Evolutionary conservation across 176 grass and related monocot genomes (phyloP).

Genomic region (Chloris gayana): DNA sequence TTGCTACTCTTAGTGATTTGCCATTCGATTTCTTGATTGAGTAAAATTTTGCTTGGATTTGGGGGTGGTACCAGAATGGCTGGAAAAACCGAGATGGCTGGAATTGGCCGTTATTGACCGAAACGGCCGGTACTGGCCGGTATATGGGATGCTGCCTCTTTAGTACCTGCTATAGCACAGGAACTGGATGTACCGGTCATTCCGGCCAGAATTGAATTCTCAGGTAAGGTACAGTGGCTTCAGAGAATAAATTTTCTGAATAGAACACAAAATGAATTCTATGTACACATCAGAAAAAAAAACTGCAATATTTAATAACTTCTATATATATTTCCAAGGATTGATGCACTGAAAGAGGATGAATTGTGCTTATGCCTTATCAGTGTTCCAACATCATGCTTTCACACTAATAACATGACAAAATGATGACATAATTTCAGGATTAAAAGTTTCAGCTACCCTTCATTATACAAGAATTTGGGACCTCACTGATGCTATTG

Average conservation of each 20-base stretch:
- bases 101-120: too few relatives aligned
- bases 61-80: too few relatives aligned
- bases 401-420: neutral
- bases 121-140: too few relatives aligned
- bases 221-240: too few relatives aligned
- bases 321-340: neutral
- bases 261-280: neutral
- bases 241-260: neutral
- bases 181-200: too few relatives aligned
- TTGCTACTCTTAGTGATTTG: too few relatives aligned
- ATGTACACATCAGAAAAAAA: neutral
- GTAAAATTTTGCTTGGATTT: too few relatives aligned
- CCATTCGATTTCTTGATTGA: too few relatives aligned
- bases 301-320: neutral
- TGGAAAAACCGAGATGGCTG: too few relatives aligned
- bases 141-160: too few relatives aligned
- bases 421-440: constrained; percentile 1
- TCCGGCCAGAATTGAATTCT: too few relatives aligned
- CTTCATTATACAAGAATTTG: neutral
- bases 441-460: constrained; percentile 3
- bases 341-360: neutral
- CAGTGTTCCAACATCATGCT: neutral
- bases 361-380: neutral
- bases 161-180: too few relatives aligned
- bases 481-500: neutral